phyloP scores from a whole-genome alignment of 352 stramenopile species.

The Pythium brachiatum region DNA sequence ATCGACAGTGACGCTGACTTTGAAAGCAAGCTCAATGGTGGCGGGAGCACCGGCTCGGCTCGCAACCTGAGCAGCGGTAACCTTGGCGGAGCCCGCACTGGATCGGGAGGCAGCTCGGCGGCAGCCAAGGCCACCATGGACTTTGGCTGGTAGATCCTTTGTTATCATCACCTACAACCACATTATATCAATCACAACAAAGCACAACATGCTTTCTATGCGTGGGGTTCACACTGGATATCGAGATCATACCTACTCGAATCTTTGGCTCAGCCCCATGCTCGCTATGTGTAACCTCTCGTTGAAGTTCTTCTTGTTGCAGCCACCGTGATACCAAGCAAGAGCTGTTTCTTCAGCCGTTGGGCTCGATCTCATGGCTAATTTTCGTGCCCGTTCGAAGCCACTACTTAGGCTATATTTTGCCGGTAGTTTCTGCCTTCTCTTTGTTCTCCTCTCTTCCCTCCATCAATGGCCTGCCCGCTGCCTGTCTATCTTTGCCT shows the following conservation, averaged over 20 bases:
- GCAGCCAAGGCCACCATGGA: constrained; percentile 21
- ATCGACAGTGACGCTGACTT: constrained; percentile 28
- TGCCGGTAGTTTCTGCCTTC: constrained; percentile 1
- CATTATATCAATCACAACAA: not conserved
- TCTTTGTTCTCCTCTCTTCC: not conserved
- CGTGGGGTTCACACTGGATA: too few species aligned
- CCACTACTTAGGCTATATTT: not conserved
- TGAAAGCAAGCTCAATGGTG: constrained; percentile 26
- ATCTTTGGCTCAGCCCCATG: not conserved
- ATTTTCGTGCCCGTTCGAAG: not conserved
- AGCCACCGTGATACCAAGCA: not conserved
- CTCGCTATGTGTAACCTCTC: not conserved
- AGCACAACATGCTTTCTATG: not conserved
- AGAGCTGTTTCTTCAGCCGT: constrained; percentile 4
- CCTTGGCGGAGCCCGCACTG: constrained; percentile 13
- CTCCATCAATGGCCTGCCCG: not conserved
- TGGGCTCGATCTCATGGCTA: not conserved
- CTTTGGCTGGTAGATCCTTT: constrained; percentile 25
- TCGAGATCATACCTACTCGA: not conserved
- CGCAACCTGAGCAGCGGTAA: constrained; percentile 21
- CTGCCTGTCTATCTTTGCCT: constrained; percentile 1
- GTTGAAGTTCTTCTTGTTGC: not conserved
- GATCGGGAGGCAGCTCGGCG: constrained; percentile 3
- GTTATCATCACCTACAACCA: not conserved
- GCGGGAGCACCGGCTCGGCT: constrained; percentile 2